Conservation (phyloP, 2,329 filamentous ascomycete species). For the Rhinocladiella mackenziei region DNA sequence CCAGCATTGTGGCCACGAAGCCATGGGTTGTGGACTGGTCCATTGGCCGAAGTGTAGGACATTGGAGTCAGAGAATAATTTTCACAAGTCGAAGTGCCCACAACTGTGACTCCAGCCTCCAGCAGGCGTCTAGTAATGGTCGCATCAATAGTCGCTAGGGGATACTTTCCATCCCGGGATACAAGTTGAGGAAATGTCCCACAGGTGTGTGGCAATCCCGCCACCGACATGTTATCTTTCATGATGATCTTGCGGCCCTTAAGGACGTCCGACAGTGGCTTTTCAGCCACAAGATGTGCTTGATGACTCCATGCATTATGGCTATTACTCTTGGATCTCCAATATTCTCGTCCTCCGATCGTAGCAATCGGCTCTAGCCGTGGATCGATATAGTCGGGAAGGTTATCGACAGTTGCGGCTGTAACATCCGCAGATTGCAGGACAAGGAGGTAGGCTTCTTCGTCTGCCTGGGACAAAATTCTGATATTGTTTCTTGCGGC, state of each 20-base stretch:
- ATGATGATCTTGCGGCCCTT: conserved; percentile 34
- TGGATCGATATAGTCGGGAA: conserved; percentile 39
- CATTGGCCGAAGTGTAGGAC: conserved; percentile 37
- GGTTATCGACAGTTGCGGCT: conserved; percentile 30
- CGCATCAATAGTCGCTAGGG: conserved; percentile 37
- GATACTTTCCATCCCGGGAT: conserved; percentile 31
- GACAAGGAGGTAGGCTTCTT: conserved; percentile 30
- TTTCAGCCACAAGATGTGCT: conserved; percentile 32
- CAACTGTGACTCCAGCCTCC: conserved; percentile 35
- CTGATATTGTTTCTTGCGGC: conserved; percentile 22
- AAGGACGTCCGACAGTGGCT: conserved; percentile 30
- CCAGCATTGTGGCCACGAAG: conserved; percentile 34
- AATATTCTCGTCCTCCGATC: conserved; percentile 22
- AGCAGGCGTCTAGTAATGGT: conserved; percentile 36
- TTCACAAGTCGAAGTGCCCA: conserved; percentile 39
- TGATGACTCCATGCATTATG: conserved; percentile 45
- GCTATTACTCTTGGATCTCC: conserved; percentile 36
- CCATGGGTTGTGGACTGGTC: conserved; percentile 39
- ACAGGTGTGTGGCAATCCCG: conserved; percentile 36
- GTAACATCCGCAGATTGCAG: conserved; percentile 32
- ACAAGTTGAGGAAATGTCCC: conserved; percentile 36
- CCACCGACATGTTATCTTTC: conserved; percentile 39
- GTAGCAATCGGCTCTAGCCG: conserved; percentile 32
- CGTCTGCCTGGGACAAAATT: conserved; percentile 21
- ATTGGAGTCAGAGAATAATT: conserved; percentile 39